phyloP scores from a whole-genome alignment of 176 grass and related monocot genomes.

The Puccinellia tenuiflora region DNA sequence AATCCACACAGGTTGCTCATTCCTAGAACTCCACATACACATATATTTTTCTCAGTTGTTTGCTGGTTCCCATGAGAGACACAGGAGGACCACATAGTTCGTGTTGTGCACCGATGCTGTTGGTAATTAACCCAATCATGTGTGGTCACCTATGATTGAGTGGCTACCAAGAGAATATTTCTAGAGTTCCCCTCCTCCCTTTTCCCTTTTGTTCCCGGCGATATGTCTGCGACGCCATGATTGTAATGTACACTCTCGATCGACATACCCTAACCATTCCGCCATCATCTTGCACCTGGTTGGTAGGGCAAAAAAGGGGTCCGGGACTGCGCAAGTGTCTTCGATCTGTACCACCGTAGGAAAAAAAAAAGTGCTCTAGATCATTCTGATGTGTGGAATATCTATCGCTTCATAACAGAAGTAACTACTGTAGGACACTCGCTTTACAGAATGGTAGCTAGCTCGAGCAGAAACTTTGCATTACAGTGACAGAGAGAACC shows the following conservation, averaged over 20 bases:
- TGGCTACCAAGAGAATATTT: slow-evolving; percentile 92
- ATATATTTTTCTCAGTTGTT: background rate
- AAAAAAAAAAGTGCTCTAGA: background rate
- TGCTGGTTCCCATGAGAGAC: background rate
- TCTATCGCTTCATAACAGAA: background rate
- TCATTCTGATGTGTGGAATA: background rate
- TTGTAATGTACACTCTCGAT: slow-evolving; percentile 34
- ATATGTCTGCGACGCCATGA: slow-evolving; percentile 50
- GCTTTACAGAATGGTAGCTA: background rate
- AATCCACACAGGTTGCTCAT: background rate
- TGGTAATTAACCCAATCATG: slow-evolving; percentile 72
- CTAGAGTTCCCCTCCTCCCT: slow-evolving; percentile 52
- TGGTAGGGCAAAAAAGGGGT: slow-evolving; percentile 4
- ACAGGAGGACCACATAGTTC: slow-evolving; percentile 47
- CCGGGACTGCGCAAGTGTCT: background rate
- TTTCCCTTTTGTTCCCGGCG: slow-evolving; percentile 46
- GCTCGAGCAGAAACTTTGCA: background rate
- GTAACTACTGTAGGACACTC: background rate
- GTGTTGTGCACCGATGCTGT: slow-evolving; percentile 35
- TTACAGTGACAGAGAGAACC: background rate
- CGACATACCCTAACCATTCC: slow-evolving; percentile 29
- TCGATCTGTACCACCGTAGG: background rate
- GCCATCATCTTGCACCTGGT: slow-evolving; percentile 35
- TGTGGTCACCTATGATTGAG: slow-evolving; percentile 63
- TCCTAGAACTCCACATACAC: background rate